These are phyloP conservation scores for Aureobasidium sp. DNA, from an alignment of 2,329 filamentous ascomycete genomes.

Conservation along the genomic window DNA sequence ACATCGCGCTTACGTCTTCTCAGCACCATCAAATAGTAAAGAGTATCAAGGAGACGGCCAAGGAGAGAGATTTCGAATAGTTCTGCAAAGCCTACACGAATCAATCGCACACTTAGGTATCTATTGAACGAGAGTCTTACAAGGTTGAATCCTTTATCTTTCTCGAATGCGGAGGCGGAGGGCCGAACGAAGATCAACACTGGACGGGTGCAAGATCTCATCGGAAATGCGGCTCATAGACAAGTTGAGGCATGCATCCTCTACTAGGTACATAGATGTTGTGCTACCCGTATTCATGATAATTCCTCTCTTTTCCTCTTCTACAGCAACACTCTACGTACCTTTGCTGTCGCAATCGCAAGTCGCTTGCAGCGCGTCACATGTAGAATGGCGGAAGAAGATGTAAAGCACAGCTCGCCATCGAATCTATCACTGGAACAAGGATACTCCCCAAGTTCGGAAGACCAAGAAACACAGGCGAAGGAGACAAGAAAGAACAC, in stretches of 20 bases:
- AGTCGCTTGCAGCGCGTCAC: neutral
- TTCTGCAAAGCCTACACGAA: neutral
- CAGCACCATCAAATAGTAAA: neutral
- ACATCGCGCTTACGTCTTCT: neutral
- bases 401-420: slow-evolving; percentile 4
- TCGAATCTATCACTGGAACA: slow-evolving; percentile 3
- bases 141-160: neutral
- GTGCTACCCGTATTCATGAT: neutral
- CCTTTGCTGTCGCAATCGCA: neutral
- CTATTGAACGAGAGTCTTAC: neutral
- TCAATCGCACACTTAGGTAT: neutral
- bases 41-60: too few species aligned
- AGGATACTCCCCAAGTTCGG: neutral
- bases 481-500: slow-evolving; percentile 13
- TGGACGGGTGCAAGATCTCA: neutral
- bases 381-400: neutral
- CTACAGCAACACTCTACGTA: too few species aligned
- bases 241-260: neutral
- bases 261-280: slow-evolving; percentile 2
- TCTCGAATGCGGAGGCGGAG: slow-evolving; percentile 13
- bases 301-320: neutral
- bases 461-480: neutral
- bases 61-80: neutral
- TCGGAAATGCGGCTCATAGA: slow-evolving; percentile 10
- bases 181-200: slow-evolving; percentile 11